Evolutionary conservation across 495 filamentous ascomycete genomes (phyloP).

Genomic region (Neurospora intermedia): DNA sequence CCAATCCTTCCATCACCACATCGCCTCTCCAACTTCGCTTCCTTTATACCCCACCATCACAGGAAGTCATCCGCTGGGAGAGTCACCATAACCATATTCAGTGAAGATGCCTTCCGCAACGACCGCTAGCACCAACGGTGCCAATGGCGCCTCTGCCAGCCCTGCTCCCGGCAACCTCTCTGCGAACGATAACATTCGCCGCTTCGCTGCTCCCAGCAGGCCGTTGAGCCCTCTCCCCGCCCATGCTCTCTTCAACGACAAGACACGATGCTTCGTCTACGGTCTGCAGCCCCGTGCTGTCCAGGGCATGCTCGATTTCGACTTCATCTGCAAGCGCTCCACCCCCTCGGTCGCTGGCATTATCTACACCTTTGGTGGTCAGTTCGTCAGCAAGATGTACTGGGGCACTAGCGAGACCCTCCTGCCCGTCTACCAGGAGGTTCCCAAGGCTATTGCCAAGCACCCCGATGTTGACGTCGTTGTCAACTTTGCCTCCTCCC

Average conservation of each 20-base stretch:
- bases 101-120: constrained; percentile 36
- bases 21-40: not conserved
- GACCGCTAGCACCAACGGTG: constrained; percentile 28
- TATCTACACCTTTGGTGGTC: constrained; percentile 99
- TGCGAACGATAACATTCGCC: constrained; percentile 97
- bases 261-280: constrained; percentile 99
- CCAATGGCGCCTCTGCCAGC: constrained; percentile 10
- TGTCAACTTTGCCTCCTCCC: constrained; percentile 98
- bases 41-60: constrained; percentile 4
- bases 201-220: constrained; percentile 87
- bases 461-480: constrained; percentile 94
- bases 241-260: constrained; percentile 92
- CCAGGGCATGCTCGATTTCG: constrained; percentile 99
- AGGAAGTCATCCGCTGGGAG: constrained; percentile 6
- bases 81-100: constrained; percentile 3
- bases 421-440: constrained; percentile 94
- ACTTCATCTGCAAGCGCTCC: constrained; percentile 99
- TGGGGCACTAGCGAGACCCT: constrained; percentile 99
- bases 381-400: constrained; percentile 99
- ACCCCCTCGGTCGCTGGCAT: constrained; percentile 97
- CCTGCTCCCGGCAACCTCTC: constrained; percentile 37
- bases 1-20: not conserved
- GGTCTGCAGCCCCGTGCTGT: constrained; percentile 95
- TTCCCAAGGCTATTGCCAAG: constrained; percentile 89
- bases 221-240: constrained; percentile 73